phyloP scores from a whole-genome alignment of 1,284 basidiomycete genomes.

The Sanghuangporus weigelae region DNA sequence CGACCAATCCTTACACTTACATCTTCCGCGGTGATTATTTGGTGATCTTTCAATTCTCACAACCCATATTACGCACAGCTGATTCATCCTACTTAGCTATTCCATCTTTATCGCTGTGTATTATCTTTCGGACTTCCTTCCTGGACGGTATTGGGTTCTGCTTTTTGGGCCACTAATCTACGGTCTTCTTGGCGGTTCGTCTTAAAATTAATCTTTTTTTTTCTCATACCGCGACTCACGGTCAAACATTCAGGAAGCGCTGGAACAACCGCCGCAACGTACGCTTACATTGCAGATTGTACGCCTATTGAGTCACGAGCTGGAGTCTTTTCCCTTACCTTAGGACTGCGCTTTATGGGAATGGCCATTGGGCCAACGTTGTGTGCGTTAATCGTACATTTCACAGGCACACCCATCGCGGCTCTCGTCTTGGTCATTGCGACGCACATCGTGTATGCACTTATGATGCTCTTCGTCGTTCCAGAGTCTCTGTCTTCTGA shows the following conservation, averaged over 20 bases:
- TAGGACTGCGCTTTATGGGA: constrained; percentile 61
- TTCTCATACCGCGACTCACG: not conserved
- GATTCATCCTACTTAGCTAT: constrained; percentile 36
- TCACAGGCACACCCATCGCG: constrained; percentile 53
- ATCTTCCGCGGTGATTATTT: constrained; percentile 54
- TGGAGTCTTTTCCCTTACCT: constrained; percentile 54
- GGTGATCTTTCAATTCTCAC: constrained; percentile 29
- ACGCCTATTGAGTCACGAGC: constrained; percentile 48
- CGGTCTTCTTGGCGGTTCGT: constrained; percentile 72
- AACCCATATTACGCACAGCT: not conserved
- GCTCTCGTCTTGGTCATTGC: constrained; percentile 64
- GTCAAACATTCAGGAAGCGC: constrained; percentile 38
- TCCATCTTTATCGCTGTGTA: constrained; percentile 63
- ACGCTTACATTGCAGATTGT: constrained; percentile 63
- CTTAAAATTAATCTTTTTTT: not conserved
- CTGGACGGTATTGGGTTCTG: constrained; percentile 80
- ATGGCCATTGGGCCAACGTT: constrained; percentile 71
- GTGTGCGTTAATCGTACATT: constrained; percentile 58
- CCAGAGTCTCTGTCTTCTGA: constrained; percentile 66
- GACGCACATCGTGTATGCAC: constrained; percentile 44
- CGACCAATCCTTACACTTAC: constrained; percentile 59
- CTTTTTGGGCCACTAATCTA: constrained; percentile 68
- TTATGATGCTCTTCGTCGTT: constrained; percentile 53
- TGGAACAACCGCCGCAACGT: constrained; percentile 43
- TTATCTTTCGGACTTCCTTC: constrained; percentile 53